Percentiles rank a stretch among this genome's conserved stretches.
Evolutionary conservation across 768 basidiomycete genomes (phyloP).

Genomic region (Xerocomellus intermedius): DNA sequence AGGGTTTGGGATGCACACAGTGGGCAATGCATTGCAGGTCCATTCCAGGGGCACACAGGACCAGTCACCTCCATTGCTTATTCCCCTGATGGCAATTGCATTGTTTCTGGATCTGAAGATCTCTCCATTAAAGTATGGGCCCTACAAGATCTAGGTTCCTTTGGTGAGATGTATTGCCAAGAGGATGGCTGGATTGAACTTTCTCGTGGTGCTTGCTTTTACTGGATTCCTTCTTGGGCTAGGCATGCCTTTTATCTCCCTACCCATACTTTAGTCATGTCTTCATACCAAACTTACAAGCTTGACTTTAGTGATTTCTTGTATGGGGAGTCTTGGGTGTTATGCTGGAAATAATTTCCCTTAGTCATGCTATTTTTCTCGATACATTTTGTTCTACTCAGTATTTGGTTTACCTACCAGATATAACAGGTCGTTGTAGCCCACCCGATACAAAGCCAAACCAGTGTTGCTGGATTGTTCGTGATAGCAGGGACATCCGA

Average conservation of each 20-base stretch:
- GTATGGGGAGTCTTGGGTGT: conserved; percentile 19
- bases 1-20: conserved; percentile 17
- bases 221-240: conserved; percentile 20
- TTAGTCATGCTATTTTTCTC: neutral
- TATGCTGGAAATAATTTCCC: conserved; percentile 16
- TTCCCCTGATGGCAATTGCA: conserved; percentile 14
- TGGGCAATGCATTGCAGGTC: conserved; percentile 15
- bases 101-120: conserved; percentile 20
- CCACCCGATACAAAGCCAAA: too few relatives aligned
- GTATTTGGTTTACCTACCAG: neutral
- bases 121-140: conserved; percentile 13
- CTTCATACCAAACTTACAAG: conserved; percentile 5
- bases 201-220: conserved; percentile 7
- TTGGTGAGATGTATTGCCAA: conserved; percentile 2
- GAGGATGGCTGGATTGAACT: conserved; percentile 21
- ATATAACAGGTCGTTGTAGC: neutral
- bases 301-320: conserved; percentile 10
- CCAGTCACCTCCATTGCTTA: conserved; percentile 10
- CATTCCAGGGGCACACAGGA: conserved; percentile 11
- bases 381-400: neutral
- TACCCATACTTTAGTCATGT: conserved; percentile 14
- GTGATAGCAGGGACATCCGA: too few relatives aligned
- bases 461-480: too few relatives aligned
- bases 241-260: conserved; percentile 20
- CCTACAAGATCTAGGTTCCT: neutral